Base-by-base conservation (phyloP, 2,329 filamentous ascomycete genomes). In the Arachnopeziza araneosa region DNA sequence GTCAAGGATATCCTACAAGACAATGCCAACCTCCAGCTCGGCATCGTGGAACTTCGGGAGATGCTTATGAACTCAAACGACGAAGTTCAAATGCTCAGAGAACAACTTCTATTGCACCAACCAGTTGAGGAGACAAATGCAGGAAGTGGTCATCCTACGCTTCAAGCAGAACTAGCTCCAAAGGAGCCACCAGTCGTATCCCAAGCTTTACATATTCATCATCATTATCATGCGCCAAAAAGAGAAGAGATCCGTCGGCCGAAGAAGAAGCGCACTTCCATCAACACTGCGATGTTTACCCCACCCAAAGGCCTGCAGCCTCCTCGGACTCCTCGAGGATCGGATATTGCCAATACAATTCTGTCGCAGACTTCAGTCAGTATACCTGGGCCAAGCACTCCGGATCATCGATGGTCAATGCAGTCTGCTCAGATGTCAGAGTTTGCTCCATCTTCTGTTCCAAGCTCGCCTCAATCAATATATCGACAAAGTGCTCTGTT, bases 1-100 rank as follows among this genome's bases (percentile, higher is more conserved):
- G 95, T 99, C 59, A 91, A 93, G 67, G 95, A 98, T 72, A 90
- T 99, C 59, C 79, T 99, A 21, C 88, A 96, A 69, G 95, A 99
- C 73, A 99, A 99, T 71, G 91, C 93, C 10, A 96, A 91, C 67
- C 78, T 99, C 52, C 95, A 99, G 73, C 82, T 95, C 64, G 92
- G 92, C 19, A 96, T 98, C 61, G 85, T 93, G 56, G 95, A 99
- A 76, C 77, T 99, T 54, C 83, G 93, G 21, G 93, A 96, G 72
- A 87, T 99, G 85, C 80, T 99, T 23, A 83, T 91, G 69, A 92
- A 85, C 71, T 96, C 93, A 2, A 96, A 98, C 70, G 90, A 96
- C 68, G 93, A 99, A 75, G 95, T 98, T 2, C 91, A 96, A 72
- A 84, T 83, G 51, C 76, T 99, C 22, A 83, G 93, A 24, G 90